Percentiles rank a stretch among this genome's conserved stretches.
Evolutionary conservation across 1,139 yeast species (phyloP).

Genomic region (Saccharomyces uvarum): DNA sequence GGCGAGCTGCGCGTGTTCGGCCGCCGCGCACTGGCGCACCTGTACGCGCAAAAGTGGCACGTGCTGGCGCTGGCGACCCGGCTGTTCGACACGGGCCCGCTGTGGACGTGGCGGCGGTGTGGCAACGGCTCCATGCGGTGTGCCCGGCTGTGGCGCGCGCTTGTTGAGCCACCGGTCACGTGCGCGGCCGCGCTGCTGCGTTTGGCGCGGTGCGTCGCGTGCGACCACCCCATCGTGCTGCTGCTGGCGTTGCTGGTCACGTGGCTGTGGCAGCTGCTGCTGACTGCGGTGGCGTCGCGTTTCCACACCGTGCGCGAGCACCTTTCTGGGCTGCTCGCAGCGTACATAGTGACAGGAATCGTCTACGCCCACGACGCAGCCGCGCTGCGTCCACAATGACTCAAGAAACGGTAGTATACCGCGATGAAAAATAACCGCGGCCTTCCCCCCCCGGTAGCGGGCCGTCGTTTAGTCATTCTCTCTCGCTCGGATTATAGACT

Average conservation of each 20-base stretch:
- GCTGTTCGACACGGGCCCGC: slow-evolving; percentile 13
- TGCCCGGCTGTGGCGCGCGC: slow-evolving; percentile 1
- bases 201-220: slow-evolving; percentile 18
- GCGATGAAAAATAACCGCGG: neutral
- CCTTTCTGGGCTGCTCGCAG: slow-evolving; percentile 23
- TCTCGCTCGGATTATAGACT: neutral
- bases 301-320: slow-evolving; percentile 72
- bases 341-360: slow-evolving; percentile 22
- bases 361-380: slow-evolving; percentile 7
- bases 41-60: slow-evolving; percentile 4
- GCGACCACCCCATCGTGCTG: slow-evolving; percentile 40
- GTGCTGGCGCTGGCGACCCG: slow-evolving; percentile 4
- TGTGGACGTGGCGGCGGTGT: slow-evolving; percentile 6
- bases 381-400: neutral
- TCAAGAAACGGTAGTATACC: neutral
- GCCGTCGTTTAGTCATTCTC: slow-evolving; percentile 1
- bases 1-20: slow-evolving; percentile 49
- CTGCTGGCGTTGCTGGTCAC: slow-evolving; percentile 42
- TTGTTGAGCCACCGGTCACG: slow-evolving; percentile 1
- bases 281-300: slow-evolving; percentile 58
- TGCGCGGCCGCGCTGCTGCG: slow-evolving; percentile 5
- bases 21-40: slow-evolving; percentile 12
- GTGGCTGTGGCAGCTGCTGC: slow-evolving; percentile 84
- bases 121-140: neutral
- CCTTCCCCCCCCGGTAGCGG: neutral